Base-by-base conservation (phyloP, 805 yeast genomes). In the Starmerella floricola region DNA sequence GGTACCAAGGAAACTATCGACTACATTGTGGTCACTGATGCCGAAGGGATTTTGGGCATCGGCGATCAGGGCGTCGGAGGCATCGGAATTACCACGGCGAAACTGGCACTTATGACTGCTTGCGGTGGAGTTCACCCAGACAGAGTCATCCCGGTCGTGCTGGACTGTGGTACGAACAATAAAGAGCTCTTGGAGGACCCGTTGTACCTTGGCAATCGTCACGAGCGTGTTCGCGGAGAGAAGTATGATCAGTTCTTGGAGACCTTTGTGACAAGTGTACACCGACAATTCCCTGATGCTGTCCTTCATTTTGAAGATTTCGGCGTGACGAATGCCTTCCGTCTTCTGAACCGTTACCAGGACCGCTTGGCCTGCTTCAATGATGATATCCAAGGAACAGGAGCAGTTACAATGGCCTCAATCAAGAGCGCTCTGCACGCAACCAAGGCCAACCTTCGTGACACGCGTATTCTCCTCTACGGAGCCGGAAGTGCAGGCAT, bases 41-140 rank as follows among this genome's bases (percentile, higher is more conserved):
- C 95, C 52, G 96, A 88, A 62, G 97, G 95, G 47, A 88, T 88
- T 51, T 71, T 88, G 51, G 97, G 98, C 50, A 87, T 88, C 57
- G 98, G 98, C 50, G 97, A 91, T 63, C 96, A 88, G 67, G 97
- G 98, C 63, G 94, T 84, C 31, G 96, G 97, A 54, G 95, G 95
- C 58, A 73, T 86, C 45, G 81, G 96, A 62, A 88, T 91, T 48
- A 73, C 94, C 40, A 79, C 84, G 52, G 88, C 96, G 39, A 91
- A 91, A 62, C 74, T 88, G 55, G 94, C 93, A 11, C 70, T 88
- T 46, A 88, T 88, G 96, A 88, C 97, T 15, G 69, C 87, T 31
- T 88, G 98, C 68, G 97, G 82, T 44, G 98, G 97, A 62, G 73
- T 88, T 47, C 95, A 88, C 60, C 97, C 97, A n/a, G 93, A 93